phyloP scores from a whole-genome alignment of 257 asterid genomes.

The Capsicum pubescens region DNA sequence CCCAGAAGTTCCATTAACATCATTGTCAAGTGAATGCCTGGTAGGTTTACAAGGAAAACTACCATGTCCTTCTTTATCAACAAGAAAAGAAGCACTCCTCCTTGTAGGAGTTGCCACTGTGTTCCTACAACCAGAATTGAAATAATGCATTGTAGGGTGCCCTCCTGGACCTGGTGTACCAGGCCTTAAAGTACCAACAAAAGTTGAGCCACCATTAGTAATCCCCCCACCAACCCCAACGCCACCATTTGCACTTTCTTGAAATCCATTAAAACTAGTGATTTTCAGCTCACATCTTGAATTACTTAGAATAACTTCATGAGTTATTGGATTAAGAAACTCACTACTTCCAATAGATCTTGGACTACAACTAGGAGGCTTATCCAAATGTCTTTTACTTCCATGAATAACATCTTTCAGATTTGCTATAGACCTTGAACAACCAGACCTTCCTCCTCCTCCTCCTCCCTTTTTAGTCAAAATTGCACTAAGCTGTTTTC shows the following conservation, averaged over 20 bases:
- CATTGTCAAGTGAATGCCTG: constrained; percentile 48
- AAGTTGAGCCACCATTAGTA: constrained; percentile 41
- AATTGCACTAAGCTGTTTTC: constrained; percentile 45
- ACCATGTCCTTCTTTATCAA: constrained; percentile 47
- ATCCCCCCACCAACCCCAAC: constrained; percentile 28
- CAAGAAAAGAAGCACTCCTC: constrained; percentile 42
- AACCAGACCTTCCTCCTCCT: constrained; percentile 59
- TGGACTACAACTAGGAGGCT: constrained; percentile 69
- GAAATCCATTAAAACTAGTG: constrained; percentile 55
- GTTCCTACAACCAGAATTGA: constrained; percentile 57
- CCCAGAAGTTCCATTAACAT: constrained; percentile 45
- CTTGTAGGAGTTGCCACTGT: constrained; percentile 55
- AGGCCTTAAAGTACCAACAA: constrained; percentile 70
- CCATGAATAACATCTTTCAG: constrained; percentile 77
- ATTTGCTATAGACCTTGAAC: constrained; percentile 75
- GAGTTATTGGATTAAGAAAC: constrained; percentile 64
- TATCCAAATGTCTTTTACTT: constrained; percentile 61
- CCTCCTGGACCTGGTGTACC: constrained; percentile 89
- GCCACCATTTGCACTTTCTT: constrained; percentile 32
- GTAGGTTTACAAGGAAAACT: constrained; percentile 39
- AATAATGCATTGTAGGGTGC: constrained; percentile 65
- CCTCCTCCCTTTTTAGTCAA: constrained; percentile 43
- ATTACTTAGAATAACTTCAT: constrained; percentile 59
- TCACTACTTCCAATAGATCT: constrained; percentile 80
- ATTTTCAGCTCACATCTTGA: constrained; percentile 61